Conservation (phyloP, 192 early-diverging fungal genomes). For the Backusella psychrophila region DNA sequence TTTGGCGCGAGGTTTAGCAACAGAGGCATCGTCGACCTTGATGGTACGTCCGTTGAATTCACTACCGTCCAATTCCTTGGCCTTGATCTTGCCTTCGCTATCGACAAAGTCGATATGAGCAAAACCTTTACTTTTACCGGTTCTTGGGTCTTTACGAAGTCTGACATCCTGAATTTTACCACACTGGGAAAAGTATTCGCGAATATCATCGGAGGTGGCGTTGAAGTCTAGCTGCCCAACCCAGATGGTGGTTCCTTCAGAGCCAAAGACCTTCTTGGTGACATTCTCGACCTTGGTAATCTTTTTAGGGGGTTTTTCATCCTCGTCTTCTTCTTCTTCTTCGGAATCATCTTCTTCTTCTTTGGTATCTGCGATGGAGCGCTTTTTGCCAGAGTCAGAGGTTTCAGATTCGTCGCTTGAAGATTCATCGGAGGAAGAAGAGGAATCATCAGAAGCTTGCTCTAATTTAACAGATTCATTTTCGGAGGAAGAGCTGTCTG, state of each 20-base stretch:
- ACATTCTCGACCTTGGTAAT: slow-evolving; percentile 50
- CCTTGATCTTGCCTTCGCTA: slow-evolving; percentile 63
- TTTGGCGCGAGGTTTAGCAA: slow-evolving; percentile 31
- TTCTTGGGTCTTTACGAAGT: slow-evolving; percentile 53
- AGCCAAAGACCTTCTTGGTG: slow-evolving; percentile 8
- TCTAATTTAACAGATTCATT: background rate
- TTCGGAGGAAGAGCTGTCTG: background rate
- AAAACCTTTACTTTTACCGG: slow-evolving; percentile 78
- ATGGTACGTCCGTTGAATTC: slow-evolving; percentile 84
- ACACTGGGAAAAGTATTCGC: slow-evolving; percentile 58
- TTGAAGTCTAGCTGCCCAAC: slow-evolving; percentile 75
- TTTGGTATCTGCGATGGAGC: background rate
- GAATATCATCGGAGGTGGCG: slow-evolving; percentile 63
- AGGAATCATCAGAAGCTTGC: slow-evolving; percentile 9
- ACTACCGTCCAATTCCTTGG: slow-evolving; percentile 60
- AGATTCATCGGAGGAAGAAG: background rate
- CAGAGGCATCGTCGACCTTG: slow-evolving; percentile 72
- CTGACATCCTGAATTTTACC: slow-evolving; percentile 74
- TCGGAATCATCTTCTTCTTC: slow-evolving; percentile 3
- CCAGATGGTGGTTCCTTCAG: slow-evolving; percentile 54
- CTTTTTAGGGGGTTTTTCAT: slow-evolving; percentile 44
- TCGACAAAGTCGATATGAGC: slow-evolving; percentile 87
- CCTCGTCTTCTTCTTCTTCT: slow-evolving; percentile 29
- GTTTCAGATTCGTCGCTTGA: slow-evolving; percentile 9
- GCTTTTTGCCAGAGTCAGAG: background rate